Conservation (phyloP, 192 early-diverging fungal species). For the Coemansia asiatica region DNA sequence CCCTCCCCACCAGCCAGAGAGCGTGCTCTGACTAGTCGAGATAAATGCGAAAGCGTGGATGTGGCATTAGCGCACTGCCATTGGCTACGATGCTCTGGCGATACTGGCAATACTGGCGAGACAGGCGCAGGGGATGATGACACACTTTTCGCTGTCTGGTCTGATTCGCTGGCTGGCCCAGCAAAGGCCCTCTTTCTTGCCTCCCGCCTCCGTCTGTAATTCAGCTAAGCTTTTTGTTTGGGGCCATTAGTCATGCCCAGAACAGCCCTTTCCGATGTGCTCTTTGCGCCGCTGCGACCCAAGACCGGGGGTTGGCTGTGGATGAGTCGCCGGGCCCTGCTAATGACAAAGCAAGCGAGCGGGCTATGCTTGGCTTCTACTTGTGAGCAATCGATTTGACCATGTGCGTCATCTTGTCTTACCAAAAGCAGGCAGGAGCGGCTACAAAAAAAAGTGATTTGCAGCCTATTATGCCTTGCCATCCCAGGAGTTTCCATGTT, state of each 20-base stretch:
- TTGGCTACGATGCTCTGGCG: not conserved
- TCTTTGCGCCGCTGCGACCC: not conserved
- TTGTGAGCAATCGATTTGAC: conserved; percentile 4
- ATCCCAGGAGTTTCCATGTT: not conserved
- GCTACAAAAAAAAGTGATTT: not conserved
- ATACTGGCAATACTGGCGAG: not conserved
- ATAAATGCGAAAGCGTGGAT: conserved; percentile 6
- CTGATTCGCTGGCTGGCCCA: not conserved
- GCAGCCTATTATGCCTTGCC: not conserved
- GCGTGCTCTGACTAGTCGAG: not conserved
- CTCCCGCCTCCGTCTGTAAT: no score
- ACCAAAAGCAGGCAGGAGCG: not conserved
- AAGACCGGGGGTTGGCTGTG: not conserved
- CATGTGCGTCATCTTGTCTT: conserved; percentile 4
- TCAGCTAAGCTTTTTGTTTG: no score
- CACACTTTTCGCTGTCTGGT: conserved; percentile 1
- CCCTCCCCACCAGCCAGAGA: not conserved
- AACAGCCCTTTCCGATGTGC: not conserved
- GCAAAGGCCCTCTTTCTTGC: not conserved
- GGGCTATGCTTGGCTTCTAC: not conserved
- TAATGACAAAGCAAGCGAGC: conserved; percentile 1
- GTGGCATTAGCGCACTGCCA: conserved; percentile 4
- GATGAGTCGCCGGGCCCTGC: not conserved
- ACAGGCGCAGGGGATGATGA: not conserved
- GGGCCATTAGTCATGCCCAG: not conserved